Conservation (phyloP, 192 early-diverging fungal genomes). For the Bifiguratus adelaidae region DNA sequence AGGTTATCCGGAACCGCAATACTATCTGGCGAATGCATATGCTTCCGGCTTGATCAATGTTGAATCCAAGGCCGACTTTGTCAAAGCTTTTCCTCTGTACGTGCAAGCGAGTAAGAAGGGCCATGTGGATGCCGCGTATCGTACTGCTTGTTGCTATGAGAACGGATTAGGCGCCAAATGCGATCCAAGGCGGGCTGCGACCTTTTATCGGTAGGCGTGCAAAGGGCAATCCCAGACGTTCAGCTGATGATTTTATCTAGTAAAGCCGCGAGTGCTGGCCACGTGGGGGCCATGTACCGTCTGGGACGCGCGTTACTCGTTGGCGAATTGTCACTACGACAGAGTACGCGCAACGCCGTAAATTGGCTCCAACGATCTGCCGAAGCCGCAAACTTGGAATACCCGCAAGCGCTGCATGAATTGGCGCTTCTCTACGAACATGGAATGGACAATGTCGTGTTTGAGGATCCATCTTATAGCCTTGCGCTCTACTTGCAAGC, state of each 20-base stretch:
- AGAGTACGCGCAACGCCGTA: slow-evolving; percentile 1
- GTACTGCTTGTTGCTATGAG: slow-evolving; percentile 43
- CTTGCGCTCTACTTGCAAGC: background rate
- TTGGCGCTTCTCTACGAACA: slow-evolving; percentile 1
- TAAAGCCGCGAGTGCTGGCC: slow-evolving; percentile 45
- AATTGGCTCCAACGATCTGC: slow-evolving; percentile 10
- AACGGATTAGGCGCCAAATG: slow-evolving; percentile 40
- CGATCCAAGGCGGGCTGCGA: slow-evolving; percentile 28
- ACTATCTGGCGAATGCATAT: slow-evolving; percentile 53
- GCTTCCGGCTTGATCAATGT: slow-evolving; percentile 42
- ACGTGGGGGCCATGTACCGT: slow-evolving; percentile 54
- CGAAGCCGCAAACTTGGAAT: background rate
- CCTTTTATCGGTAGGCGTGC: slow-evolving; percentile 57
- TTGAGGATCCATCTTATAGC: background rate
- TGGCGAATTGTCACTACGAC: background rate
- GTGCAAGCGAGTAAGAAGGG: slow-evolving; percentile 52
- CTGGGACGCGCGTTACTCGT: slow-evolving; percentile 36
- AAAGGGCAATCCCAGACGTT: background rate
- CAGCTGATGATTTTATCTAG: slow-evolving; percentile 3
- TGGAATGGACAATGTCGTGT: slow-evolving; percentile 1
- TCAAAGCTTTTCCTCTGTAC: slow-evolving; percentile 51
- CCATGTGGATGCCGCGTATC: slow-evolving; percentile 46
- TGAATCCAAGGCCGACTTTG: slow-evolving; percentile 42
- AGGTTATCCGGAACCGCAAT: slow-evolving; percentile 50
- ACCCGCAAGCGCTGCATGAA: slow-evolving; percentile 7